Evolutionary conservation across 148 eudicot species (phyloP).

Genomic region (Mesembryanthemum crystallinum): DNA sequence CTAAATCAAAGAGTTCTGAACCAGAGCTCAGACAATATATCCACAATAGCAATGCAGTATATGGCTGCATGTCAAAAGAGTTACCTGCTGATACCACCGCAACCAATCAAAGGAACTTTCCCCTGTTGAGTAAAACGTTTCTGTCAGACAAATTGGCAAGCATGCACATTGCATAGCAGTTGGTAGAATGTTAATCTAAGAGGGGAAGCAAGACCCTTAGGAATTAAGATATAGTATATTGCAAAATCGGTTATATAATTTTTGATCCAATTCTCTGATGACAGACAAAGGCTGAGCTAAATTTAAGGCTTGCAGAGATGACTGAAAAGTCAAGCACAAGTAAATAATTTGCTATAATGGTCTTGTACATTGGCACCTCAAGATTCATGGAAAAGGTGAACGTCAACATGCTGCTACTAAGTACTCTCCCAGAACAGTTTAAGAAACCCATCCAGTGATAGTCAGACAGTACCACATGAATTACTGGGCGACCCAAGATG

Average conservation of each 20-base stretch:
- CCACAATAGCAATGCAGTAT: slow-evolving; percentile 6
- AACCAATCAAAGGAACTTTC: slow-evolving; percentile 83
- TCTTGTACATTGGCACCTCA: neutral
- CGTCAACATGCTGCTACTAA: too few relatives aligned
- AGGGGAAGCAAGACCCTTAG: neutral
- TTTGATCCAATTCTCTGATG: neutral
- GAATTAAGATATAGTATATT: neutral
- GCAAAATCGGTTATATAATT: neutral
- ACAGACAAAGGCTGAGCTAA: neutral
- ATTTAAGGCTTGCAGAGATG: neutral
- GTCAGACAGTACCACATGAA: too few relatives aligned
- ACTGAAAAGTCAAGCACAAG: neutral
- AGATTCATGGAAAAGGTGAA: neutral
- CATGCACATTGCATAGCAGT: neutral
- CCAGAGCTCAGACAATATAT: neutral
- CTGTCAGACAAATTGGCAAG: slow-evolving; percentile 18
- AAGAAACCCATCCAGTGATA: too few relatives aligned
- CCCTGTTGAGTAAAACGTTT: slow-evolving; percentile 48
- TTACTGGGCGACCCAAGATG: too few relatives aligned
- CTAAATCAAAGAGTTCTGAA: slow-evolving; percentile 15
- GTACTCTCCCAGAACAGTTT: too few relatives aligned
- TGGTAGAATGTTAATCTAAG: too few relatives aligned
- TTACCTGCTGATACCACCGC: slow-evolving; percentile 96
- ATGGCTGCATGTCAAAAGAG: slow-evolving; percentile 1
- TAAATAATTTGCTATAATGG: neutral